Evolutionary conservation across 257 asterid genomes (phyloP).

Genomic region (Avicennia marina): DNA sequence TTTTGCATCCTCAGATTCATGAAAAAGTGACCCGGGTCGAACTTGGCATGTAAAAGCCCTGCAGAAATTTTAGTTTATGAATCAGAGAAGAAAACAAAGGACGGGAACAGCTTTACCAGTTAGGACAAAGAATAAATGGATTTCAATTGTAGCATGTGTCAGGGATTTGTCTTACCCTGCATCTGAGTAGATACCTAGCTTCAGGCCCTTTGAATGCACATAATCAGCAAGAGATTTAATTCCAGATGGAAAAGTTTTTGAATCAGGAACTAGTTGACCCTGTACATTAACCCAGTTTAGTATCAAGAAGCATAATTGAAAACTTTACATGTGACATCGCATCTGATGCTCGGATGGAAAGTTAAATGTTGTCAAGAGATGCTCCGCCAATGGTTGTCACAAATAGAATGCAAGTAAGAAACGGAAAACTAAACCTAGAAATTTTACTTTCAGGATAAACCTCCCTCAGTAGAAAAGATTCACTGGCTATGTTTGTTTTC

Average conservation of each 20-base stretch:
- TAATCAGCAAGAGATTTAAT: constrained; percentile 85
- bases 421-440: too few relatives aligned
- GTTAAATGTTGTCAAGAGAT: too few relatives aligned
- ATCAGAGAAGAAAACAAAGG: constrained; percentile 11
- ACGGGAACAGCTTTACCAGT: neutral
- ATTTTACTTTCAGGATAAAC: too few relatives aligned
- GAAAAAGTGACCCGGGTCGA: constrained; percentile 88
- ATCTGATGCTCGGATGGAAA: too few relatives aligned
- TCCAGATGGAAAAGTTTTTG: constrained; percentile 79
- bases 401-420: too few relatives aligned
- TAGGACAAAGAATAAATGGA: too few relatives aligned
- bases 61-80: constrained; percentile 19
- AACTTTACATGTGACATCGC: neutral
- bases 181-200: constrained; percentile 94
- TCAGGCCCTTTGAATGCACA: constrained; percentile 85
- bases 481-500: too few relatives aligned
- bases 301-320: neutral
- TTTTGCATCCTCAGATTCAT: constrained; percentile 81
- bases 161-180: constrained; percentile 73
- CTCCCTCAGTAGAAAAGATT: too few relatives aligned
- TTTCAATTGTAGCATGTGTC: neutral
- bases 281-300: constrained; percentile 29
- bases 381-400: too few relatives aligned
- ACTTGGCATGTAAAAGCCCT: constrained; percentile 87
- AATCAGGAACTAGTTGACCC: constrained; percentile 70